Evolutionary conservation across 768 basidiomycete genomes (phyloP), one percentile per base, ranked within the genome.

Genomic region (Termitomyces sp.): DNA sequence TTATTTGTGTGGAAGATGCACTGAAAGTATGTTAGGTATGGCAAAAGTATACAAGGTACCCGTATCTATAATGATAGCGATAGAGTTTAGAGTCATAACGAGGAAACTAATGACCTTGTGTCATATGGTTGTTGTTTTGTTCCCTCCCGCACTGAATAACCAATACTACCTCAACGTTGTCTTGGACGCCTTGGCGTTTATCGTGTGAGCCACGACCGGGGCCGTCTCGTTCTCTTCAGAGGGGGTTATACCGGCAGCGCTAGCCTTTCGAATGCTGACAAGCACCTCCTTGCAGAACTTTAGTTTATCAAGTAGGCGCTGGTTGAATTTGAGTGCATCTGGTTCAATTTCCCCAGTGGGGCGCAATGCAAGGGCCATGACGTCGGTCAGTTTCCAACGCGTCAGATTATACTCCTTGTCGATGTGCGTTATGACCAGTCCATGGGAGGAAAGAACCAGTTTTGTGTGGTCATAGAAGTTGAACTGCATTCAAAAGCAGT

Each of bases 401-500:
- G 86, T 85, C 68, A 94, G 72, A 54, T 79, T 78, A 74, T 93
- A 90, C 63, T 86, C 80, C 77, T 92, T 93, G 80, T 94, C 92
- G 65, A 98, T 95, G 70, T 95, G 86, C 3, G 94, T 92, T 48
- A 98, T 78, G 14, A 86, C 71, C 12, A 87, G 76, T 3, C 91
- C 95, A 27, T 86, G 77, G 1, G 86, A 83, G 17, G 93, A 92
- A 50, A 99, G 76, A 56, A 99, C 86, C 58, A 98, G 74, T 70
- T 99, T 98, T 41, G 91, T 88, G 74, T 99, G 97, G 73, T 98
- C 97, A 70, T 91, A 92, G 70, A 98, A 98, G 77, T 98, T 99
- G 81, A 98, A 98, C 96, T 98, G 67, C 2, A 45, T 25, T 28
- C 49, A 58, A 12, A 30, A 21, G 30, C 21, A 10, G n/a, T 11